Evolutionary conservation across 805 yeast species (phyloP).

Genomic region (Yueomyces sp.): DNA sequence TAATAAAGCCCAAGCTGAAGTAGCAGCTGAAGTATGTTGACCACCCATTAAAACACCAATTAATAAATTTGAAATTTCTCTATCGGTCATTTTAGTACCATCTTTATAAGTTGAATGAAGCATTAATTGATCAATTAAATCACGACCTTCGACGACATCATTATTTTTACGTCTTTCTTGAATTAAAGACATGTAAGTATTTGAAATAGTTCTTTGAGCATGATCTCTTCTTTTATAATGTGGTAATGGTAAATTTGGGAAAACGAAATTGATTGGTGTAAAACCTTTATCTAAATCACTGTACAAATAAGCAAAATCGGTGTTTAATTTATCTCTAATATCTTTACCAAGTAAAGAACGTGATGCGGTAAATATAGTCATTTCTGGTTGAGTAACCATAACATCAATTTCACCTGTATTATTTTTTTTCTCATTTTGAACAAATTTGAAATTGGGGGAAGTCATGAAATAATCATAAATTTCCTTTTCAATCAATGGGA

Average conservation of each 20-base stretch:
- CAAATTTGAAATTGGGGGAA: constrained; percentile 35
- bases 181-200: constrained; percentile 71
- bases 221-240: constrained; percentile 71
- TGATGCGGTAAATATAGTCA: constrained; percentile 93
- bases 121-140: constrained; percentile 81
- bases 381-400: constrained; percentile 79
- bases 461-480: constrained; percentile 47
- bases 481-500: constrained; percentile 79
- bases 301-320: constrained; percentile 73
- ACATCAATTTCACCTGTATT: constrained; percentile 45
- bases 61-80: constrained; percentile 82
- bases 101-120: constrained; percentile 77
- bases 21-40: constrained; percentile 94
- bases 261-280: constrained; percentile 89
- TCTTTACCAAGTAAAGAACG: constrained; percentile 86
- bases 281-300: constrained; percentile 93
- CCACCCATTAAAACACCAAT: constrained; percentile 99
- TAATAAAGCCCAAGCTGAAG: constrained; percentile 87
- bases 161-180: constrained; percentile 57
- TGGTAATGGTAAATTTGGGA: constrained; percentile 86
- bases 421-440: constrained; percentile 16
- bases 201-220: constrained; percentile 74
- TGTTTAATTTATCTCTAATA: constrained; percentile 69
- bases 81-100: constrained; percentile 88
- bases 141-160: constrained; percentile 64